Conservation (phyloP, 768 basidiomycete genomes). For the Podaxis sp. region DNA sequence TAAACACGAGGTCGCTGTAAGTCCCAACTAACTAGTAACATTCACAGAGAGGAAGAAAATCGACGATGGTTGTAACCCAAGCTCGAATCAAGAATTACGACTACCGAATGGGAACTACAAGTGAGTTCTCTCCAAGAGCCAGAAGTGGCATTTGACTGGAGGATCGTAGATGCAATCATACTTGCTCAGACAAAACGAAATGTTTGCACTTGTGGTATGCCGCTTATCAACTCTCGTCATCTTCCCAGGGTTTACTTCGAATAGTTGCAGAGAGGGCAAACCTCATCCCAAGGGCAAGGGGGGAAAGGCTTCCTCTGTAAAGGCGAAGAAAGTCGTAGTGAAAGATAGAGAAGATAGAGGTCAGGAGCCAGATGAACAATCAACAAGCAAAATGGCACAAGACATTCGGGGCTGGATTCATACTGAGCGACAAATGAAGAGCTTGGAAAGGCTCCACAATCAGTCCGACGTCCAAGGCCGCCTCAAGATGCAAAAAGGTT, state of each 20-base stretch:
- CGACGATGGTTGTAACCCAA: not conserved
- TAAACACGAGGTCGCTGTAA: not conserved
- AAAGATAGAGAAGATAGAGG: conserved; percentile 11
- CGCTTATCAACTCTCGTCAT: not conserved
- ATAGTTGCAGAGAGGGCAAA: conserved; percentile 72
- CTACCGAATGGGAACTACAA: conserved; percentile 61
- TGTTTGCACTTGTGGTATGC: conserved; percentile 77
- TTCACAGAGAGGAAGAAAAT: conserved; percentile 11
- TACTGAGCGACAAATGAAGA: conserved; percentile 28
- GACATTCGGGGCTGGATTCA: conserved; percentile 13
- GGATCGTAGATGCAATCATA: conserved; percentile 63
- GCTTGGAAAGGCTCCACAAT: conserved; percentile 40
- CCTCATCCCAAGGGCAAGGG: conserved; percentile 17
- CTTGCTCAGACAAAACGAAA: conserved; percentile 70
- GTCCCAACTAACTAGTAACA: not conserved
- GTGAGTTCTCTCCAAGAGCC: conserved; percentile 30
- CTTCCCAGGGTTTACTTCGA: not conserved
- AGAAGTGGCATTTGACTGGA: conserved; percentile 10
- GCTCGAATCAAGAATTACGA: conserved; percentile 17
- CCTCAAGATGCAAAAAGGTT: conserved; percentile 32
- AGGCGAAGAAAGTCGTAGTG: not conserved
- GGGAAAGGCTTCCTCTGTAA: conserved; percentile 21
- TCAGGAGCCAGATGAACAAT: conserved; percentile 14
- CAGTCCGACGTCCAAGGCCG: conserved; percentile 36
- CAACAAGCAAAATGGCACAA: conserved; percentile 3